phyloP scores from a whole-genome alignment of 1,284 basidiomycete species.

The Somion occarium region DNA sequence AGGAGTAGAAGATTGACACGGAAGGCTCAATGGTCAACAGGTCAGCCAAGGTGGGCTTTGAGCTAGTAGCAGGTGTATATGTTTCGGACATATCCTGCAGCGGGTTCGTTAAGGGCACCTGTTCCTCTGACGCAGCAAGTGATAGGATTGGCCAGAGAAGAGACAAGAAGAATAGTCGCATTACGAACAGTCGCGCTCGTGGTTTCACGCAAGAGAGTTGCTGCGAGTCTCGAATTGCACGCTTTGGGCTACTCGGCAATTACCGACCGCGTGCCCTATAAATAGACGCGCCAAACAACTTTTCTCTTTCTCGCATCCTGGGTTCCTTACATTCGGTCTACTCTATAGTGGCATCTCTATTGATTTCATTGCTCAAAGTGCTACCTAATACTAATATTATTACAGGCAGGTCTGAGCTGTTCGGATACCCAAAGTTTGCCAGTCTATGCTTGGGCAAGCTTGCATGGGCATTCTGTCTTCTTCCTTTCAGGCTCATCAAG shows the following conservation, averaged over 20 bases:
- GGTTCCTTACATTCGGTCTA: background rate
- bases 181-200: no score
- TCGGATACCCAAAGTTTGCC: no score
- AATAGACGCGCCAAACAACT: background rate
- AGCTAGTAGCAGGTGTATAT: constrained; percentile 22
- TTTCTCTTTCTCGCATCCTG: background rate
- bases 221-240: background rate
- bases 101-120: constrained; percentile 22
- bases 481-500: no score
- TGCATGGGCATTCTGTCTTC: no score
- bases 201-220: no score
- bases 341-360: no score
- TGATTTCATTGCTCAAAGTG: no score
- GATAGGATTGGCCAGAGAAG: constrained; percentile 27
- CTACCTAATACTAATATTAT: no score
- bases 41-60: constrained; percentile 55
- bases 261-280: background rate
- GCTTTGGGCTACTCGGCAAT: background rate
- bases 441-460: no score
- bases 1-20: constrained; percentile 76
- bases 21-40: constrained; percentile 68
- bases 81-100: constrained; percentile 13
- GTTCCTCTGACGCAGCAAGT: constrained; percentile 27
- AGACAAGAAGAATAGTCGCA: constrained; percentile 27
- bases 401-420: no score